Conservation (phyloP, 2,329 filamentous ascomycete species). For the Myriosclerotinia duriaeana region DNA sequence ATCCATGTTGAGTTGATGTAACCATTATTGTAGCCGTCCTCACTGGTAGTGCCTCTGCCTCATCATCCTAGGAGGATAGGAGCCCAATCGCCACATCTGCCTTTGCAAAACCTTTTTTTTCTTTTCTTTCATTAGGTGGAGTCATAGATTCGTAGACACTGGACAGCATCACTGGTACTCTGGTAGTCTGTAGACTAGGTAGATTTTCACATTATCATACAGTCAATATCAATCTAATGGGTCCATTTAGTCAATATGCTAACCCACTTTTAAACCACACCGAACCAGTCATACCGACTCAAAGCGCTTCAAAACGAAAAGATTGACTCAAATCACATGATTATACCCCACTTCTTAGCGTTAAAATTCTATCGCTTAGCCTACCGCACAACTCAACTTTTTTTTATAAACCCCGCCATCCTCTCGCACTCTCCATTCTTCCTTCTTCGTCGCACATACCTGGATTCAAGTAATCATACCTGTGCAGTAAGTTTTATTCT, state of each 20-base stretch:
- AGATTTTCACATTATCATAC: neutral
- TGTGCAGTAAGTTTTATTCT: constrained; percentile 36
- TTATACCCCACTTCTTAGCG: constrained; percentile 14
- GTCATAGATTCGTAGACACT: neutral
- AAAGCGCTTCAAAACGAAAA: neutral
- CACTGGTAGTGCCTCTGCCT: neutral
- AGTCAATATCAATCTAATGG: neutral
- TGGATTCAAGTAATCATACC: constrained; percentile 40
- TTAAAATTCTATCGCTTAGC: constrained; percentile 22
- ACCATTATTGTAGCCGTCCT: neutral
- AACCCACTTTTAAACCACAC: neutral
- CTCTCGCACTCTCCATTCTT: constrained; percentile 20
- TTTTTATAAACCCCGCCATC: constrained; percentile 24
- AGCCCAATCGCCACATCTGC: constrained; percentile 14
- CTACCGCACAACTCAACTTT: constrained; percentile 8
- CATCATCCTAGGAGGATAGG: neutral
- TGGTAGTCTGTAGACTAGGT: too few species aligned
- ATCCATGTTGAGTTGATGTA: neutral
- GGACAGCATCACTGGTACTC: too few species aligned
- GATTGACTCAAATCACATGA: constrained; percentile 1
- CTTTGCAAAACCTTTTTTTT: neutral
- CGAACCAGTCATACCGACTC: constrained; percentile 10
- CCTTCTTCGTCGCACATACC: constrained; percentile 37
- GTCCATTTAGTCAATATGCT: neutral
- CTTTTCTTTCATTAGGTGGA: neutral